These are phyloP conservation scores for Quercus parvula DNA, from an alignment of 306 rosid species.

Conservation along the genomic window DNA sequence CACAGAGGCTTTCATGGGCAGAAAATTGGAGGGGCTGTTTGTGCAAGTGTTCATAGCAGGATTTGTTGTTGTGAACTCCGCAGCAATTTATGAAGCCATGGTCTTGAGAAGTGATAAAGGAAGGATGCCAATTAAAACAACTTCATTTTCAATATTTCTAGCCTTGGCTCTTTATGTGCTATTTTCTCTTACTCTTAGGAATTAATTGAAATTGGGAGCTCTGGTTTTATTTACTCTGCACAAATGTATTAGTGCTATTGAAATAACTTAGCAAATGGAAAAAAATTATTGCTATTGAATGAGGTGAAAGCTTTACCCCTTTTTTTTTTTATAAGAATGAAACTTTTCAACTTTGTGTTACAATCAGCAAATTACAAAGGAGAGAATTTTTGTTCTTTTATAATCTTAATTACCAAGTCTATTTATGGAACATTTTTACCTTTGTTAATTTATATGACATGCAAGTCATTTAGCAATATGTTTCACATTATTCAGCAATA, in stretches of 20 bases:
- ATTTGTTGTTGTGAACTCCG: constrained; percentile 23
- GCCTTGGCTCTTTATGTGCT: not conserved
- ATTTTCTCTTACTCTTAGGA: not conserved
- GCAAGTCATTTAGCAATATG: no score
- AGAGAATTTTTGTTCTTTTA: not conserved
- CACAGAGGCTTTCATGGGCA: not conserved
- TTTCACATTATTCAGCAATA: no score
- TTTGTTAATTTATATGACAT: no score
- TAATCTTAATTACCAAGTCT: not conserved
- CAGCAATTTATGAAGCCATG: constrained; percentile 40
- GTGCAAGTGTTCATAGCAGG: constrained; percentile 24
- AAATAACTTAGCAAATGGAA: no score
- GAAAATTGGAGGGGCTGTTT: constrained; percentile 9
- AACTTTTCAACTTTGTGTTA: not conserved
- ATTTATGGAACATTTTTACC: no score
- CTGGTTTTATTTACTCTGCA: not conserved
- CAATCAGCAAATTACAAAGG: not conserved
- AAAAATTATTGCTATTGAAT: not conserved
- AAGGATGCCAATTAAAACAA: constrained; percentile 23
- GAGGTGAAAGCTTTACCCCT: not conserved
- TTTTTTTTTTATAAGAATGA: not conserved
- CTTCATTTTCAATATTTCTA: not conserved
- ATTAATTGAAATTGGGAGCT: not conserved
- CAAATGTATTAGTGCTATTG: not conserved
- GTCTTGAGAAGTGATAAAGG: constrained; percentile 24